These are phyloP conservation scores for Pseudopediastrum boryanum DNA, from an alignment of 139 green algal genomes.

Conservation along the genomic window DNA sequence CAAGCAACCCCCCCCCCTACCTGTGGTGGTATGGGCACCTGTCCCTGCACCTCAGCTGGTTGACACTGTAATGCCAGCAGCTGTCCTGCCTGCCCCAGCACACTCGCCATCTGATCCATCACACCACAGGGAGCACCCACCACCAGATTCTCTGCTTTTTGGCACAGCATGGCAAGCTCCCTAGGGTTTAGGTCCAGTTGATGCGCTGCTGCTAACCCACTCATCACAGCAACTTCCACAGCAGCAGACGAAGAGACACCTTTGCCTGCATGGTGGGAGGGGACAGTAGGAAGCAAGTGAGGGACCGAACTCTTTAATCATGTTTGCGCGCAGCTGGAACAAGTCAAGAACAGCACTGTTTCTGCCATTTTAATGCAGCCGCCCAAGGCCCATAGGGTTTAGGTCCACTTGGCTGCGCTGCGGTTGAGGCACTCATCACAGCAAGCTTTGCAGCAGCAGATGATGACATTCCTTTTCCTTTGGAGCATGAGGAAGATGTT, in stretches of 20 bases:
- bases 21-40: conserved; percentile 70
- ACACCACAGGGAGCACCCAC: conserved; percentile 94
- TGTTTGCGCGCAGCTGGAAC: no score
- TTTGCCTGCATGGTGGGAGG: conserved; percentile 70
- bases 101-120: conserved; percentile 92
- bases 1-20: conserved; percentile 27
- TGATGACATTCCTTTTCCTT: conserved; percentile 90
- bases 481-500: no score
- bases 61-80: conserved; percentile 90
- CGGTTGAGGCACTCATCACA: conserved; percentile 74
- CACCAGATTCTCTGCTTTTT: conserved; percentile 92
- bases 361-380: conserved; percentile 90
- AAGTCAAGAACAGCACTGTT: no score
- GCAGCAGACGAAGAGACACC: conserved; percentile 91
- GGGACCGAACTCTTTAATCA: no score
- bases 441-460: conserved; percentile 94
- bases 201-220: conserved; percentile 66
- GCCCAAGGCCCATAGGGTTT: conserved; percentile 55
- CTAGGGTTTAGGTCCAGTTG: conserved; percentile 43
- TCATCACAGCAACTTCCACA: conserved; percentile 91
- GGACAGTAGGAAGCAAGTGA: no score
- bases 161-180: conserved; percentile 81
- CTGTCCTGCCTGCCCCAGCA: conserved; percentile 65
- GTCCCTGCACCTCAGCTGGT: conserved; percentile 75
- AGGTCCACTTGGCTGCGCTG: conserved; percentile 57